Base-by-base conservation (phyloP, 1,284 basidiomycete genomes). In the Tilletia horrida region DNA sequence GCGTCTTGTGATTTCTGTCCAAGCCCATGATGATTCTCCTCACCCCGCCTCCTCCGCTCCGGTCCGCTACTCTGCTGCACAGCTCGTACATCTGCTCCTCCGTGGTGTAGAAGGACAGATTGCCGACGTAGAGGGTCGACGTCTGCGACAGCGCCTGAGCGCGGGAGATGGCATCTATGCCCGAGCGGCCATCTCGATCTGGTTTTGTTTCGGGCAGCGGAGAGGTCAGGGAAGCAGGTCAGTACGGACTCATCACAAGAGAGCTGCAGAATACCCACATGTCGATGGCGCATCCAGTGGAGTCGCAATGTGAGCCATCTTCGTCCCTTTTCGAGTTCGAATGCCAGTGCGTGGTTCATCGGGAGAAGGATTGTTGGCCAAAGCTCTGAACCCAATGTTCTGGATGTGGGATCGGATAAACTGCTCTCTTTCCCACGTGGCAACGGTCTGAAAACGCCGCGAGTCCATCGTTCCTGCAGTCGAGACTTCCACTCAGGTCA, bases 11-110 rank as follows among this genome's bases (percentile, higher is more conserved):
- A 82, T 97, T 93, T 67, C 96, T 86, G 84, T 99, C 96, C 45
- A 99, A 86, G 29, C 96, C 96, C 96, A 99, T 98, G 78, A 99
- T 98, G 75, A 99, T 96, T 72, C 95, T 89, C 82, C 97, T 97
- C 75, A 99, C 93, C 40, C 93, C 93, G 44, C 93, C 93, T 50
- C 93, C 93, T 71, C 93, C 90, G 74, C 92, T 91, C 1, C 91
- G 88, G 73, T 87, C 90, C 48, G 93, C 88, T 75, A 93, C 96
- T 84, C 92, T 92, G 67, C 90, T 88, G 83, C 98, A 99, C 63
- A 98, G 84, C 83, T 98, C 95, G 84, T 97, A 97, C 83, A 99
- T 97, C 84, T 99, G 96, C 81, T 97, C 94, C 84, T 99, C 96
- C 62, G 95, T 97, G 11, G 94, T 97, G 84, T 70, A 96, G 84